A percentile compares a stretch with the other conserved stretches of the same genome.
Evolutionary conservation across 2,329 filamentous ascomycete genomes (phyloP).

Genomic region (Sporothrix phasma): DNA sequence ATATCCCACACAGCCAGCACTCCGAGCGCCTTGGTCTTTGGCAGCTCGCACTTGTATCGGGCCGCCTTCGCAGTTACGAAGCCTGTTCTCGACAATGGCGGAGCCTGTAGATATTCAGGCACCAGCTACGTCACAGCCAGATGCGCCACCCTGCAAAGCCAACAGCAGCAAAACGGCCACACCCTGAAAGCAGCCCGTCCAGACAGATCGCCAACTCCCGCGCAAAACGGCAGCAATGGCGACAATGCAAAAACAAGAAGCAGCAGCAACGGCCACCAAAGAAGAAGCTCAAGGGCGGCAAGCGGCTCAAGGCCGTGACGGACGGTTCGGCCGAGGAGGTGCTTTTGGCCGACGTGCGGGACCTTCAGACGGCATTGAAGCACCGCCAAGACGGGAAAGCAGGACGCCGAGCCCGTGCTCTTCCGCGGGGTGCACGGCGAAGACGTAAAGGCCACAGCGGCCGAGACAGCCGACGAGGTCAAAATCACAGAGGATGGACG

Average conservation of each 20-base stretch:
- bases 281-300: slow-evolving; percentile 49
- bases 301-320: slow-evolving; percentile 43
- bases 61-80: background rate
- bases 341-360: slow-evolving; percentile 51
- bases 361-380: slow-evolving; percentile 38
- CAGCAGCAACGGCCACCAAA: slow-evolving; percentile 17
- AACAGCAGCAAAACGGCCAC: slow-evolving; percentile 11
- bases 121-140: no score
- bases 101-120: background rate
- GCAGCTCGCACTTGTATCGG: background rate
- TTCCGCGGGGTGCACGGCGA: slow-evolving; percentile 14
- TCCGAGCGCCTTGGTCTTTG: background rate
- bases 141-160: background rate
- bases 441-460: background rate
- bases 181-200: slow-evolving; percentile 12
- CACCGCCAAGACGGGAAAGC: slow-evolving; percentile 22
- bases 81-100: background rate
- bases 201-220: background rate
- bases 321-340: slow-evolving; percentile 59
- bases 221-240: slow-evolving; percentile 14
- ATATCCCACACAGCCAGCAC: background rate
- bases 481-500: slow-evolving; percentile 16
- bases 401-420: slow-evolving; percentile 16
- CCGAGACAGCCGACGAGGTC: background rate
- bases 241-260: background rate